phyloP scores from a whole-genome alignment of 164 flowering plant species.

The Umbilicus rupestris region DNA sequence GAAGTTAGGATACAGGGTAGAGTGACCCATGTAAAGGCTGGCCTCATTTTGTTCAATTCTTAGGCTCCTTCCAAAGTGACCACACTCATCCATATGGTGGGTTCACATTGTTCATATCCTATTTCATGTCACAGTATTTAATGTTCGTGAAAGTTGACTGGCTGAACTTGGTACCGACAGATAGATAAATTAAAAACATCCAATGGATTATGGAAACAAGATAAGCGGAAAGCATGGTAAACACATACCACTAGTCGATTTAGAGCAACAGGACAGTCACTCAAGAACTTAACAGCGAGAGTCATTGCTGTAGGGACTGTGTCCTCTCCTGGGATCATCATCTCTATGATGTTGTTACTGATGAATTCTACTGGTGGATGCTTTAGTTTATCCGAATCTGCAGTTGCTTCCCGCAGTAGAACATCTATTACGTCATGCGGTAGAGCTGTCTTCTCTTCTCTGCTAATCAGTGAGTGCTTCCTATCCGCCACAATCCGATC shows the following conservation, averaged over 20 bases:
- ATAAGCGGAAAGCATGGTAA: not conserved
- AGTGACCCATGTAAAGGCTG: too few species aligned
- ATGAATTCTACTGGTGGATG: conserved; percentile 49
- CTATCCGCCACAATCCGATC: conserved; percentile 48
- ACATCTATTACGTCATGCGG: conserved; percentile 51
- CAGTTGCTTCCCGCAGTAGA: conserved; percentile 35
- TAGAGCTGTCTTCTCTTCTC: conserved; percentile 17
- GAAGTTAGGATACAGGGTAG: too few species aligned
- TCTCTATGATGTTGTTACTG: conserved; percentile 63
- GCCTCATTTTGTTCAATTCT: too few species aligned
- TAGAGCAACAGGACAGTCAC: conserved; percentile 60
- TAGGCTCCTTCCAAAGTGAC: too few species aligned
- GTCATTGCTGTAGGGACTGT: conserved; percentile 79
- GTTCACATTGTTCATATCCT: too few species aligned
- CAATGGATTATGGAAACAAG: not conserved
- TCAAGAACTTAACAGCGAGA: conserved; percentile 76
- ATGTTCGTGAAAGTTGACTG: too few species aligned
- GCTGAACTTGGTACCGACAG: too few species aligned
- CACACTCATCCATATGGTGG: too few species aligned
- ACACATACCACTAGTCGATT: conserved; percentile 41
- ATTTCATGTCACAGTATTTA: too few species aligned
- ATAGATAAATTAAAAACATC: too few species aligned
- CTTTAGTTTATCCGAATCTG: conserved; percentile 24
- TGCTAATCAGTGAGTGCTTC: conserved; percentile 15
- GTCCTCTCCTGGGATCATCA: conserved; percentile 99